These are phyloP conservation scores for Thozetella sp. DNA, from an alignment of 495 filamentous ascomycete genomes.

Conservation along the genomic window DNA sequence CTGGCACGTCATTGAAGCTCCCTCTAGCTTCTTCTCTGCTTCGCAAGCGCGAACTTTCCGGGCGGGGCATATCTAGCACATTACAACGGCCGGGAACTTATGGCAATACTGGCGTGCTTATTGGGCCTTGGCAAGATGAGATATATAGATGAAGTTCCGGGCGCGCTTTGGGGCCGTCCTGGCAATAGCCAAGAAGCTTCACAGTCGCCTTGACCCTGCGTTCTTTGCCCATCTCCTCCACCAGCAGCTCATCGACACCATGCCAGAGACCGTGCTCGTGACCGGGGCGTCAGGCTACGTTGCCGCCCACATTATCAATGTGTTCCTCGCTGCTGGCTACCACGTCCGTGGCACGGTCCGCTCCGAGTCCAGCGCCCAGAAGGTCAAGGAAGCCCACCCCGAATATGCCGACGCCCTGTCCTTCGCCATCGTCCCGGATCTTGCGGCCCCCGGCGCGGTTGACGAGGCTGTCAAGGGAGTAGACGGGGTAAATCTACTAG, in stretches of 20 bases:
- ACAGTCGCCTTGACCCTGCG: too few relatives aligned
- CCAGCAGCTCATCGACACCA: neutral
- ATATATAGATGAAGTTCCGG: too few relatives aligned
- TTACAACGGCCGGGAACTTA: too few relatives aligned
- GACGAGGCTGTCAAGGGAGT: slow-evolving; percentile 66
- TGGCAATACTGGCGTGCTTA: too few relatives aligned
- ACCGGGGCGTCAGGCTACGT: slow-evolving; percentile 64
- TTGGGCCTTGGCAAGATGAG: too few relatives aligned
- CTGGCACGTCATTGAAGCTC: too few relatives aligned
- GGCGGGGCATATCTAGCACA: too few relatives aligned
- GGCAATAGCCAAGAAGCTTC: too few relatives aligned
- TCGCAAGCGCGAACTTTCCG: too few relatives aligned
- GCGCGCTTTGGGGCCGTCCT: too few relatives aligned
- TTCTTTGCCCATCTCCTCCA: too few relatives aligned
- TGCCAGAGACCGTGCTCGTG: slow-evolving; percentile 41
- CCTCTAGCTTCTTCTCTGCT: too few relatives aligned
- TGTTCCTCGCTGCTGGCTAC: slow-evolving; percentile 63
- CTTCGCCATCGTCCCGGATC: slow-evolving; percentile 76
- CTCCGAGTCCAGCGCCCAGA: slow-evolving; percentile 68
- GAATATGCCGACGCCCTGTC: slow-evolving; percentile 58
- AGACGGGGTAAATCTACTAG: slow-evolving; percentile 9
- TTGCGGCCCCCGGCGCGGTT: slow-evolving; percentile 69
- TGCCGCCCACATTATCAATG: slow-evolving; percentile 70
- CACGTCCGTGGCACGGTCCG: slow-evolving; percentile 78
- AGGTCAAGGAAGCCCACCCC: slow-evolving; percentile 64